These are phyloP conservation scores for Macrophomina tecta DNA, from an alignment of 2,329 filamentous ascomycete species.

Conservation along the genomic window DNA sequence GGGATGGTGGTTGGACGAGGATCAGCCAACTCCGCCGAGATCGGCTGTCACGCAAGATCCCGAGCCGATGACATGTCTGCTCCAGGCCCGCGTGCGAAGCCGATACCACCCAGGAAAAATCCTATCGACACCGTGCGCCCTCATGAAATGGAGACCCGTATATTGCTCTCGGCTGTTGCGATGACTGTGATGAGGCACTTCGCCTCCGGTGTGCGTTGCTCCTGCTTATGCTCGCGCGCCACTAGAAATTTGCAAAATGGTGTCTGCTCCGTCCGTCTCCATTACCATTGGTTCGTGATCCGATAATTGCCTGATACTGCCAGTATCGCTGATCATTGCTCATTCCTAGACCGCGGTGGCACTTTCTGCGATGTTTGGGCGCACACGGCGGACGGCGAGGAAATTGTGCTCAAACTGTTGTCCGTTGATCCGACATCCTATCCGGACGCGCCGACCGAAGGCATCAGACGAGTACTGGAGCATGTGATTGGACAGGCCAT, in stretches of 20 bases:
- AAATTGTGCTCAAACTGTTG: conserved; percentile 40
- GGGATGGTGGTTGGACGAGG: not conserved
- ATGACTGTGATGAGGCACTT: not conserved
- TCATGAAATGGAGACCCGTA: not conserved
- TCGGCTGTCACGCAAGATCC: conserved; percentile 24
- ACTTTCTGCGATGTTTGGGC: conserved; percentile 28
- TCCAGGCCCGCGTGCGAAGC: not conserved
- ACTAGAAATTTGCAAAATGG: not conserved
- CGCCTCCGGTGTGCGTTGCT: not conserved
- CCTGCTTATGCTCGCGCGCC: not conserved
- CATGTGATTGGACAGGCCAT: conserved; percentile 28
- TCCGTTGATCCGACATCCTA: conserved; percentile 40
- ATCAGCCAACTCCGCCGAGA: conserved; percentile 6
- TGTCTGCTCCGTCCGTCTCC: conserved; percentile 1
- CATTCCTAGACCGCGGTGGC: conserved; percentile 16
- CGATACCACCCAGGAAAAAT: conserved; percentile 3
- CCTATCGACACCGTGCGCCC: conserved; percentile 6
- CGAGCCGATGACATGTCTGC: conserved; percentile 10
- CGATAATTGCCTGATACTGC: no score
- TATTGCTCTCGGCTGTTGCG: not conserved
- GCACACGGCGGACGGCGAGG: conserved; percentile 11
- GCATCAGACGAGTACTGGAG: conserved; percentile 40
- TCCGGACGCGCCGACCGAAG: conserved; percentile 41
- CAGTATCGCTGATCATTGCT: not conserved
- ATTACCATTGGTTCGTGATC: conserved; percentile 24